Evolutionary conservation across 169 alveolate species (phyloP).

Genomic region (Cryptosporidium muris): DNA sequence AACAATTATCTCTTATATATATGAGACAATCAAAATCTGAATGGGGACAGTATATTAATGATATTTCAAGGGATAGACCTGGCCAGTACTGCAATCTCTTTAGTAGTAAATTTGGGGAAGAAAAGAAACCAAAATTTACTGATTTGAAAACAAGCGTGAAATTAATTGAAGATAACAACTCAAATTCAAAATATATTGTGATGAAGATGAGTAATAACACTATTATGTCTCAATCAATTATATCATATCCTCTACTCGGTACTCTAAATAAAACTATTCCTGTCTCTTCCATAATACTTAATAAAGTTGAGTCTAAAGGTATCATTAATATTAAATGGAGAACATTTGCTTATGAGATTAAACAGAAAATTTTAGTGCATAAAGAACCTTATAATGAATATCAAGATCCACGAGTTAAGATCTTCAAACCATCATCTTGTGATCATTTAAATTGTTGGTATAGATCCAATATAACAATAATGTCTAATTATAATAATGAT

Average conservation of each 20-base stretch:
- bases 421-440: background rate
- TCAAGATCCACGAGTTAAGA: background rate
- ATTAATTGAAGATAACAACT: background rate
- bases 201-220: background rate
- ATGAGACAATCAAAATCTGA: constrained; percentile 7
- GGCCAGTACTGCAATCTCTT: constrained; percentile 44
- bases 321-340: background rate
- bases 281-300: constrained; percentile 13
- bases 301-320: constrained; percentile 21
- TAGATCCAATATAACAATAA: constrained; percentile 33
- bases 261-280: constrained; percentile 22
- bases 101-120: background rate
- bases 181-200: background rate
- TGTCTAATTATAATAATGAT: constrained; percentile 12
- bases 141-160: background rate
- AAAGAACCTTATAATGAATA: background rate
- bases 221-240: constrained; percentile 33
- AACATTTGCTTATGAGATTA: background rate
- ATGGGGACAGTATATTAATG: constrained; percentile 50
- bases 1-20: constrained; percentile 16
- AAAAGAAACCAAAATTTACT: background rate
- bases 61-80: constrained; percentile 32
- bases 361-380: background rate
- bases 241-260: constrained; percentile 31
- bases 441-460: too few relatives aligned